These are phyloP conservation scores for Thalia dealbata DNA, from an alignment of 176 grass and related monocot species.

Conservation along the genomic window DNA sequence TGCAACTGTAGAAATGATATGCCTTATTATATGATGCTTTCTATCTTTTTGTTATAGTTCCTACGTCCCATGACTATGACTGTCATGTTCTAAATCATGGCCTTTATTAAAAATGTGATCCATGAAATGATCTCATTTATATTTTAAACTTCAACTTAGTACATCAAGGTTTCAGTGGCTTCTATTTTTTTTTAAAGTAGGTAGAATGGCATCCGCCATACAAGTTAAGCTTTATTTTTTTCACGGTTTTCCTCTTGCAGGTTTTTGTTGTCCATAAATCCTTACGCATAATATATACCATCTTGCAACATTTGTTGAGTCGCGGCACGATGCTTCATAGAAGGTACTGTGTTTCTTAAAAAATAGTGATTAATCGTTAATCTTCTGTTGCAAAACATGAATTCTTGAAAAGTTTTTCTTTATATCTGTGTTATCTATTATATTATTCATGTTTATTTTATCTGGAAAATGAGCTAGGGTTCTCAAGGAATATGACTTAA, in stretches of 20 bases:
- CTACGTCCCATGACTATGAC: background rate
- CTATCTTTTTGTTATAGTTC: background rate
- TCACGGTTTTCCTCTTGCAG: conserved; percentile 27
- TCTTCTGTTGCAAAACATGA: background rate
- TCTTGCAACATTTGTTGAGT: conserved; percentile 55
- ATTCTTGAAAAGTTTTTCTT: background rate
- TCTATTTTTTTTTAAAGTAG: background rate
- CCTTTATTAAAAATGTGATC: too few species aligned
- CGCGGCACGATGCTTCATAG: conserved; percentile 26
- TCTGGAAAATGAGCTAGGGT: background rate
- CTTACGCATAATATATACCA: conserved; percentile 47
- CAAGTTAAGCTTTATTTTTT: background rate
- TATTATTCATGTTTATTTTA: background rate
- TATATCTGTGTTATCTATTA: background rate
- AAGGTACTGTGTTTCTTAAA: conserved; percentile 39
- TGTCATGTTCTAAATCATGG: background rate
- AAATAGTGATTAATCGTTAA: background rate
- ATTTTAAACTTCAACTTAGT: background rate
- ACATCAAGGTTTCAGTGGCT: background rate
- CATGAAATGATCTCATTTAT: background rate
- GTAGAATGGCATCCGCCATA: background rate
- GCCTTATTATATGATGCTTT: conserved; percentile 2
- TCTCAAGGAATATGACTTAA: background rate
- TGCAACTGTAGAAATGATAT: background rate
- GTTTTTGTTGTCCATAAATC: conserved; percentile 49